phyloP scores from a whole-genome alignment of 495 filamentous ascomycete species.

The Penicillium ucsense region DNA sequence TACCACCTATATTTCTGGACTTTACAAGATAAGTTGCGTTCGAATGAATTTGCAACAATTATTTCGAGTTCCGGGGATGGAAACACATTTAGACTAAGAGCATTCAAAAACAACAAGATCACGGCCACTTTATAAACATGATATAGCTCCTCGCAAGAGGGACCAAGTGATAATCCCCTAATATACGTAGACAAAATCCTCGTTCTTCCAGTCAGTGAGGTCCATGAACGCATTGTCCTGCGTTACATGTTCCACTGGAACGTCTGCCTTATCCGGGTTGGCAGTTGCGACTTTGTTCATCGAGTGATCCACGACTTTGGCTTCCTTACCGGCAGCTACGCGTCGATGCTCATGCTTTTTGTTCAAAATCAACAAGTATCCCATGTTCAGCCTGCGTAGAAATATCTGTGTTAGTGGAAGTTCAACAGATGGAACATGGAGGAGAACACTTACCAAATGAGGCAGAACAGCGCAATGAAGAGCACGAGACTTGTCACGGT shows the following conservation, averaged over 20 bases:
- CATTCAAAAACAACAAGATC: no score
- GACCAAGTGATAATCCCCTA: constrained; percentile 10
- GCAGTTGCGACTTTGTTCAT: constrained; percentile 33
- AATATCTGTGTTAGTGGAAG: background rate
- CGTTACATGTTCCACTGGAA: constrained; percentile 29
- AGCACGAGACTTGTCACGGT: constrained; percentile 34
- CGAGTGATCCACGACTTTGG: constrained; percentile 27
- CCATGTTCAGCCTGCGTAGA: constrained; percentile 24
- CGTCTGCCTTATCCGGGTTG: constrained; percentile 29
- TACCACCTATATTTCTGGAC: no score
- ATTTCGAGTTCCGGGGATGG: no score
- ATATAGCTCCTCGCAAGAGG: no score
- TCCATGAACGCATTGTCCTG: constrained; percentile 46
- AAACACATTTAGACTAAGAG: no score
- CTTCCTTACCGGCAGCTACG: constrained; percentile 41
- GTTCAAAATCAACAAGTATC: constrained; percentile 42
- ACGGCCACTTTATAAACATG: no score
- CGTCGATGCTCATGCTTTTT: constrained; percentile 39
- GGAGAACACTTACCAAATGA: constrained; percentile 26
- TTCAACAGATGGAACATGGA: background rate
- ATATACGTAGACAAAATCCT: constrained; percentile 52
- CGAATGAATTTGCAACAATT: no score
- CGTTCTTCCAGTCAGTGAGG: constrained; percentile 44
- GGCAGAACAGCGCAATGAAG: constrained; percentile 42
- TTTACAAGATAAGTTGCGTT: no score